Evolutionary conservation across 225 moss, liverwort and hornwort species (phyloP).

Genomic region (Pleurozium schreberi): DNA sequence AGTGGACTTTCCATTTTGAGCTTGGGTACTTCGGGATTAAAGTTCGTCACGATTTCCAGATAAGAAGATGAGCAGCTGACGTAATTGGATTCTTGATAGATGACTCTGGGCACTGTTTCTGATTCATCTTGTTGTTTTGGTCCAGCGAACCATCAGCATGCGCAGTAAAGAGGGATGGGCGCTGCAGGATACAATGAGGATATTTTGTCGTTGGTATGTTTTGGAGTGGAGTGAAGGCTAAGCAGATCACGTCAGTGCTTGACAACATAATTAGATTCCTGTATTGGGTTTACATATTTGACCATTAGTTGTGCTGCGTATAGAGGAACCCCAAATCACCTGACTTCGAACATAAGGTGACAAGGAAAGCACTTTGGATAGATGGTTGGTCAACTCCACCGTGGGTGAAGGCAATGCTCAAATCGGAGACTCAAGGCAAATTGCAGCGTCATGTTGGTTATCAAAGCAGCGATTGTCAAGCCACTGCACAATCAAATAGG

Average conservation of each 20-base stretch:
- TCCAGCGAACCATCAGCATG: slow-evolving; percentile 85
- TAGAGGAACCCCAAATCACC: not conserved
- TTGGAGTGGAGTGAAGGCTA: not conserved
- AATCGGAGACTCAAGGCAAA: not conserved
- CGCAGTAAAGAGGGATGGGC: slow-evolving; percentile 94
- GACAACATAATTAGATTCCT: not conserved
- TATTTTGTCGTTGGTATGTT: not conserved
- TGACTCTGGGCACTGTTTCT: not conserved
- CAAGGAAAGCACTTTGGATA: not conserved
- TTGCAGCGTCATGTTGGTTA: not conserved
- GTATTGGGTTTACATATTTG: not conserved
- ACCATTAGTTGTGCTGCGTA: not conserved
- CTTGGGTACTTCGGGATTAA: not conserved
- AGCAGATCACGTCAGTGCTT: not conserved
- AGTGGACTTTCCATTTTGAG: not conserved
- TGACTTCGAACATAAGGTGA: not conserved
- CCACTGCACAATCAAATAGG: not conserved
- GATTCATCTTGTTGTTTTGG: not conserved
- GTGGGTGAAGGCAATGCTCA: not conserved
- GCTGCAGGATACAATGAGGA: not conserved
- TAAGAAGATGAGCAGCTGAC: not conserved
- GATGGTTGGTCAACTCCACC: no score
- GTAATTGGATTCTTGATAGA: not conserved
- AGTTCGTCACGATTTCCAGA: not conserved
- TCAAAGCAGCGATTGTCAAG: not conserved